Base-by-base conservation (phyloP, 768 basidiomycete genomes). In the Vararia minispora region DNA sequence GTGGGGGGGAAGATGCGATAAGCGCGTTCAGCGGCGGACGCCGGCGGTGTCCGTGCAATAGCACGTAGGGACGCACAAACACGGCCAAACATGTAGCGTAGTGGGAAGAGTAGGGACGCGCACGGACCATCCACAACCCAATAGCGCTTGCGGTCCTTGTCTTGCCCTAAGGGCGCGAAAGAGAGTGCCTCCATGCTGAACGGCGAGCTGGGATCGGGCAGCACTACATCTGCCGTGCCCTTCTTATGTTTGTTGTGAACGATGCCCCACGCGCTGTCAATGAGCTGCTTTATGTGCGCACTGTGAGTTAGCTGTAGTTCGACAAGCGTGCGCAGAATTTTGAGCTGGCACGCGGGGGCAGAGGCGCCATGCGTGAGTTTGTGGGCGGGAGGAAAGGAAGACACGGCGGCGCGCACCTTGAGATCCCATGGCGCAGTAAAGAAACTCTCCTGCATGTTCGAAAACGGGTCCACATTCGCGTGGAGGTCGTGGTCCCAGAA, bases 71-170 rank as follows among this genome's bases (percentile, higher is more conserved):
- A 60, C 59, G 63, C 58, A 61, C 68, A 84, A 84, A 82, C 75
- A 82, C 61, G 68, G 63, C 61, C 75, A 84, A 84, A 82, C 75
- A 81, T 28, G 37, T 40, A 16, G 41, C 31, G 30, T 36, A 51
- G 45, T 46, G 56, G 48, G 39, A 49, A 34, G 51, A 58, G 52
- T 46, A 46, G 32, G 30, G 45, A 58, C 60, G 63, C 55, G 66
- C 67, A 86, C 87, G 70, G 67, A 91, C 87, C 83, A 75, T 90
- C 88, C 56, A 72, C 72, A 48, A 81, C 60, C 88, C 88, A 91
- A 60, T 77, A 91, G 36, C 88, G 81, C 58, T 74, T 83, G 48
- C 82, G 74, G 36, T 70, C 67, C 36, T 55, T 58, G 55, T 91
- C 88, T 52, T 86, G 84, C 30, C 88, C 88, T 18, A 89, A 54